Evolutionary conservation across 2,329 filamentous ascomycete genomes (phyloP).

Genomic region (Paramyrothecium sp.): DNA sequence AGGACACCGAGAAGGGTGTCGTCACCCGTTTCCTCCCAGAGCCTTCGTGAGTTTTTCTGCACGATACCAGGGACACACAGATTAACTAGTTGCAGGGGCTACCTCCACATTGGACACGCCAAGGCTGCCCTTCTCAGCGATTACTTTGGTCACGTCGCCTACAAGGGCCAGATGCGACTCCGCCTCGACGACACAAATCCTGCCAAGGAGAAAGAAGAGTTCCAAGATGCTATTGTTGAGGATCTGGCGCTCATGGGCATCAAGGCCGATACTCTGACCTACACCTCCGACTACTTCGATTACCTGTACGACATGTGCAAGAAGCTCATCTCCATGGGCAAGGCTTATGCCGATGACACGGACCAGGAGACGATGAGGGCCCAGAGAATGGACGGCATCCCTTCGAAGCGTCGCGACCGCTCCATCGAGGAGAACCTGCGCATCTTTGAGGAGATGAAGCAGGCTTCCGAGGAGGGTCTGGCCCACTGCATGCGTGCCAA

Average conservation of each 20-base stretch:
- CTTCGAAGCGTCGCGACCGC: constrained; percentile 77
- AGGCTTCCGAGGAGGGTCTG: constrained; percentile 72
- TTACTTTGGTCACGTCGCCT: constrained; percentile 93
- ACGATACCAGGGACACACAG: too few relatives aligned
- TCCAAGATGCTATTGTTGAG: constrained; percentile 88
- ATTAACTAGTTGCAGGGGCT: constrained; percentile 58
- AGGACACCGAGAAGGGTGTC: constrained; percentile 83
- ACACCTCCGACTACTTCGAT: constrained; percentile 95
- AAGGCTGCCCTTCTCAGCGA: constrained; percentile 93
- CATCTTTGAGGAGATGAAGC: constrained; percentile 92
- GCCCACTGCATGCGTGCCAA: constrained; percentile 93
- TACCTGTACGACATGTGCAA: constrained; percentile 84
- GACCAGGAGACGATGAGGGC: constrained; percentile 83
- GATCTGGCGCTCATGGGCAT: constrained; percentile 91
- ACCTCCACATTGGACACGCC: constrained; percentile 92
- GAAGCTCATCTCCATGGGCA: constrained; percentile 79
- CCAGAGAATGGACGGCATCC: constrained; percentile 79
- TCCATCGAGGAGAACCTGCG: constrained; percentile 79
- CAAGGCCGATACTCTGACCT: constrained; percentile 80
- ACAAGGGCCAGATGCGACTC: constrained; percentile 85
- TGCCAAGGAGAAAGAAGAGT: constrained; percentile 95
- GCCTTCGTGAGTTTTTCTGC: constrained; percentile 67
- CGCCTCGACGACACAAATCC: constrained; percentile 98
- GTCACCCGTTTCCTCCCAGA: constrained; percentile 92
- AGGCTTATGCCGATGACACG: constrained; percentile 94